phyloP scores from a whole-genome alignment of 2,329 filamentous ascomycete species.

The Aspergillus hortae region DNA sequence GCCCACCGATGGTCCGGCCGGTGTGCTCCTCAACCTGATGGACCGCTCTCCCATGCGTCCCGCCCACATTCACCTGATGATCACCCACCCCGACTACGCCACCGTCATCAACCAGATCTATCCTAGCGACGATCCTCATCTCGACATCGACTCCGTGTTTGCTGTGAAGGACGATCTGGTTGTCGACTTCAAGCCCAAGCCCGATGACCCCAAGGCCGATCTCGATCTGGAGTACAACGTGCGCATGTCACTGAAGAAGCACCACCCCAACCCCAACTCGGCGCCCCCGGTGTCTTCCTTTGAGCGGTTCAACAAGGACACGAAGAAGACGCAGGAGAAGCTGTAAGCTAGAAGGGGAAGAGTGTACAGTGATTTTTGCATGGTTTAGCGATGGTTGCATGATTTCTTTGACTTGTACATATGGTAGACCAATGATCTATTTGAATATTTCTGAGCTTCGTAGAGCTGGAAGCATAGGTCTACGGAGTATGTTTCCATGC shows the following conservation, averaged over 20 bases:
- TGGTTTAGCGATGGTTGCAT: too few relatives aligned
- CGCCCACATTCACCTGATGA: conserved; percentile 60
- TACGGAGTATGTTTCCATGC: too few relatives aligned
- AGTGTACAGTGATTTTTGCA: too few relatives aligned
- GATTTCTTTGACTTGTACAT: too few relatives aligned
- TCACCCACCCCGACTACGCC: conserved; percentile 54
- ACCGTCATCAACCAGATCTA: conserved; percentile 58
- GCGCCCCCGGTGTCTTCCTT: conserved; percentile 37
- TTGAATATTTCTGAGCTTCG: too few relatives aligned
- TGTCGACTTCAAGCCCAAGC: conserved; percentile 54
- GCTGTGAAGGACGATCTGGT: conserved; percentile 60
- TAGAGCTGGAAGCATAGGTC: too few relatives aligned
- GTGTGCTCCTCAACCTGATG: conserved; percentile 50
- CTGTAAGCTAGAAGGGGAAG: neutral
- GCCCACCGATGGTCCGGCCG: conserved; percentile 60
- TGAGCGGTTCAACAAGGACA: conserved; percentile 30
- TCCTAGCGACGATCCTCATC: conserved; percentile 56
- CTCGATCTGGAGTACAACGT: conserved; percentile 64
- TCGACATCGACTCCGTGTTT: conserved; percentile 58
- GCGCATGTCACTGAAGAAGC: conserved; percentile 47
- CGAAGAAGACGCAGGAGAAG: neutral
- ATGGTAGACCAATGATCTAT: too few relatives aligned
- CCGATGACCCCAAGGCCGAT: conserved; percentile 50
- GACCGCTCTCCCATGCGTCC: conserved; percentile 59
- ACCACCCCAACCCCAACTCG: conserved; percentile 38